Evolutionary conservation across 2,329 filamentous ascomycete species (phyloP), one percentile per base, ranked within the genome.

Genomic region (Colletotrichum caudatum): DNA sequence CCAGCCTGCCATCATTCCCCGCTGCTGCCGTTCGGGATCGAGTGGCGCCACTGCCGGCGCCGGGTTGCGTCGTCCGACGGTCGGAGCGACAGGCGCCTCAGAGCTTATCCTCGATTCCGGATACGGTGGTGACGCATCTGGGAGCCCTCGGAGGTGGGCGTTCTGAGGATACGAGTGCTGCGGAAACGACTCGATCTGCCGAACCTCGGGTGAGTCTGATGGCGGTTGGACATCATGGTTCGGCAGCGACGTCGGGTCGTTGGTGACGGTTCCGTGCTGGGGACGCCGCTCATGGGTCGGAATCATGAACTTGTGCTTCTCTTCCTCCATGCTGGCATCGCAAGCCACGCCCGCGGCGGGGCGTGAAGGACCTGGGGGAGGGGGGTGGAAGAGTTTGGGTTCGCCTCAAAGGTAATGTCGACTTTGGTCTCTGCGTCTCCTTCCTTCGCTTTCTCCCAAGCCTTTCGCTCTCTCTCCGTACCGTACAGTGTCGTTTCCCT

Each of bases 271-370:
- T 51, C 16, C n/a, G 35, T 26, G 46, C 33, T 53, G 46, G 23
- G 66, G 66, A 29, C 58, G 61, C 62, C 61, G 51, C 50, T 71
- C 66, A 58, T 71, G 70, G 57, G 23, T 46, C 29, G 70, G 70
- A 48, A 71, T 72, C 20, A 72, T 72, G 51, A 72, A 72, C 37
- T 72, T 72, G 50, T 72, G 67, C 16, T 72, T 71, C 56, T 72
- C 70, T 51, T 72, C 70, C 16, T 72, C 70, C 66, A 72, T 72
- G 6, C 61, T 64, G 56, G 29, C 48, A 51, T 66, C 35, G 53
- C 59, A 54, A 48, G 33, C 54, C 59, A 54, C 60, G 37, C 69
- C 65, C 46, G 54, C 59, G 65, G 64, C 20, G 54, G 53, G 53
- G 44, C 37, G 65, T 37, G 69, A 44, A 16, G 39, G 60, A 23